Conservation (phyloP, 345 rosid species). For the Citropsis articulata region DNA sequence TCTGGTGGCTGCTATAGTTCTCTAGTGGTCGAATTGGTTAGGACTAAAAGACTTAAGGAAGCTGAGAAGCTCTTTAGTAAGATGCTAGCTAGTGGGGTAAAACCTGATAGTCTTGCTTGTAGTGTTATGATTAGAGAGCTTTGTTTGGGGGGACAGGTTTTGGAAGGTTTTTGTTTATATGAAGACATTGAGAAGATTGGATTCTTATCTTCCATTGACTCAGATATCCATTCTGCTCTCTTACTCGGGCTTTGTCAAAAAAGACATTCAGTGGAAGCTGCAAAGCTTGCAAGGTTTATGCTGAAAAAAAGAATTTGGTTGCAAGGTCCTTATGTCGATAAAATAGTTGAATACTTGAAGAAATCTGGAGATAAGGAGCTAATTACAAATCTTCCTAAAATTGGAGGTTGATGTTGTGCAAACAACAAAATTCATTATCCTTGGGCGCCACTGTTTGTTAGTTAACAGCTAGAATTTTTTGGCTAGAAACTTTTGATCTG, state of each 20-base stretch:
- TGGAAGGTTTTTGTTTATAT: constrained; percentile 51
- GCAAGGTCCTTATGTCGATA: constrained; percentile 32
- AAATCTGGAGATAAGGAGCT: constrained; percentile 46
- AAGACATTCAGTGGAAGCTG: constrained; percentile 52
- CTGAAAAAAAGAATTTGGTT: constrained; percentile 45
- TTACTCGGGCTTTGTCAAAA: constrained; percentile 50
- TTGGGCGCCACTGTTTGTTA: neutral
- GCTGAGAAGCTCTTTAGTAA: constrained; percentile 55
- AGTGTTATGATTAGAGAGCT: constrained; percentile 62
- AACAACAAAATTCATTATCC: neutral
- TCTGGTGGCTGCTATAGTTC: constrained; percentile 63
- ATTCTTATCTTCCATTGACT: constrained; percentile 47
- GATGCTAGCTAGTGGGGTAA: constrained; percentile 46
- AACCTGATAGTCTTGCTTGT: constrained; percentile 69
- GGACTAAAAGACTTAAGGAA: constrained; percentile 44
- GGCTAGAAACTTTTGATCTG: neutral
- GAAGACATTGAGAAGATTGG: constrained; percentile 53
- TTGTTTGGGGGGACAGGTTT: constrained; percentile 44
- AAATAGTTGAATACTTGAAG: constrained; percentile 36
- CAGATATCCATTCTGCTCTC: constrained; percentile 55
- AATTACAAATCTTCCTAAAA: constrained; percentile 26
- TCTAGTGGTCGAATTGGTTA: constrained; percentile 52
- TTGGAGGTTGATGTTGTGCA: constrained; percentile 18
- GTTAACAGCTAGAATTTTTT: neutral
- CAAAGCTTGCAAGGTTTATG: constrained; percentile 51